These are phyloP conservation scores for Colletotrichum sp. DNA, from an alignment of 2,329 filamentous ascomycete genomes.

Conservation along the genomic window DNA sequence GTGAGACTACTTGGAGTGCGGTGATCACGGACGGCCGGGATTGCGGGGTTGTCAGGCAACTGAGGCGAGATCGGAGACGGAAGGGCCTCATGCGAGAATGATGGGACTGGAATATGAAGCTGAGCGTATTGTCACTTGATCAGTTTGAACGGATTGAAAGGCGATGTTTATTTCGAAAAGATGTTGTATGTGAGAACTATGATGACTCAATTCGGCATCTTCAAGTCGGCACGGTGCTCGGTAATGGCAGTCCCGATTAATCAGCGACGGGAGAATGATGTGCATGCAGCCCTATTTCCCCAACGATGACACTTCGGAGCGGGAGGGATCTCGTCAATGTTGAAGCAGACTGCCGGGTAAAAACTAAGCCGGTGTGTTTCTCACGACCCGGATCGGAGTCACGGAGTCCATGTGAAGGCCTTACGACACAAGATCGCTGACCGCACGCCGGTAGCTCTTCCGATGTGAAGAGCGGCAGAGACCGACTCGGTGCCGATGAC, in stretches of 20 bases:
- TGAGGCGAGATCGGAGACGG: background rate
- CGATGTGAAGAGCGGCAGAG: background rate
- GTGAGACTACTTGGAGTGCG: background rate
- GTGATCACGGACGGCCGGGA: background rate
- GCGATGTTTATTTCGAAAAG: background rate
- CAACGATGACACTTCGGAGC: background rate
- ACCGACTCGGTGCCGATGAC: slow-evolving; percentile 5
- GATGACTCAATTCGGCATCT: background rate
- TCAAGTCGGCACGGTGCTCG: background rate
- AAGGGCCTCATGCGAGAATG: background rate
- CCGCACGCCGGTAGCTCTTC: background rate
- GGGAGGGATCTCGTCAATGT: background rate
- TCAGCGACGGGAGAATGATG: background rate
- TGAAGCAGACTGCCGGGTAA: background rate
- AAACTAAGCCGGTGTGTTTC: background rate
- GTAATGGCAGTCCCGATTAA: background rate
- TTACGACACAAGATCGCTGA: background rate
- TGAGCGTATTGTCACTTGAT: background rate
- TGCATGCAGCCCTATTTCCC: background rate
- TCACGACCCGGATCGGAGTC: background rate
- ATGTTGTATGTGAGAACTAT: background rate
- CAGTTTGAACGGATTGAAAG: background rate
- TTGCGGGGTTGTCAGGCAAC: background rate
- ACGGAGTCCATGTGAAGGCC: background rate
- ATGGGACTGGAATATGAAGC: background rate